Evolutionary conservation across 2,329 filamentous ascomycete genomes (phyloP), one percentile per base, ranked within the genome.

Genomic region (Coniochaeta sp.): DNA sequence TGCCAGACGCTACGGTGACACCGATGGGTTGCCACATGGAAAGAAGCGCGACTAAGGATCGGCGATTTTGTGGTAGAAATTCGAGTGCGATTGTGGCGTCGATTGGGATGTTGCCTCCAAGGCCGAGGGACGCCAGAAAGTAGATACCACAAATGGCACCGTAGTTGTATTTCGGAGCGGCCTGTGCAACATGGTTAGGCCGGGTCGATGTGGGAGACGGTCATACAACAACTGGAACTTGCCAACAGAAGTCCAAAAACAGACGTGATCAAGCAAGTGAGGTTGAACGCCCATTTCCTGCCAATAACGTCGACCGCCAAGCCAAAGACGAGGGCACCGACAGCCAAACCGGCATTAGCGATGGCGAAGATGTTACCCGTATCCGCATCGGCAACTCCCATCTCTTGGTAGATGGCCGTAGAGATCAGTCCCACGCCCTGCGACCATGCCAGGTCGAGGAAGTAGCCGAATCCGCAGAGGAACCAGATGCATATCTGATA

Each of bases 261-360:
- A 0, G 72, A 74, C 0, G 78, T 78, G 28, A 83, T 74, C 3
- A 77, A 72, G 20, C 83, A 73, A 1, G 81, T 83, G 7, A 80
- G 61, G 57, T 84, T 84, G 64, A 84, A 84, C 0, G 79, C 81
- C 69, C 74, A 76, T 46, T 74, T 69, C 9, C 81, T 73, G 14
- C 81, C 80, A 55, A 83, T 81, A 24, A 83, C 66, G 58, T 83
- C 81, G 54, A 45, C 40, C 3, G 40, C 40, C 55, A 57, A 13
- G 51, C 55, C 9, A 56, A 54, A 28, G 54, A 56, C 57, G 56
- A 59, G 49, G 13, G 18, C 46, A 4, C 28, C 26, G 5, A 32
- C 10, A 18, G 49, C 18, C 32, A 45, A 4, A 18, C 27, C 26
- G 16, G 33, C 49, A n/a, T 28, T 35, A 6, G n/a, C 26, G 22